Base-by-base conservation (phyloP, 192 early-diverging fungal genomes). In the Backusella parvicylindrica region DNA sequence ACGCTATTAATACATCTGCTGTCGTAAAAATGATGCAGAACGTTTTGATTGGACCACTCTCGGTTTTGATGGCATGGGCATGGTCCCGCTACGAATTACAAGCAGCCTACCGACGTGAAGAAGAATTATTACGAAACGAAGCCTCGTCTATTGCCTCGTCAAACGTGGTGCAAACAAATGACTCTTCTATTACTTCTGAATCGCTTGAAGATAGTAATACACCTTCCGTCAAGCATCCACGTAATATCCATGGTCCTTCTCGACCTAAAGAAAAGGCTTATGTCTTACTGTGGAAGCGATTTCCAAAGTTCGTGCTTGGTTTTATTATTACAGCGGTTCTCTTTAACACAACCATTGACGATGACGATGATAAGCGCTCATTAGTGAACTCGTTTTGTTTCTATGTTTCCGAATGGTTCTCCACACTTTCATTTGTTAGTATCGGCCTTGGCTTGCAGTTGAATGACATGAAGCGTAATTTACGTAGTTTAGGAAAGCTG, bases 11-110 rank as follows among this genome's bases (percentile, higher is more conserved):
- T 64, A 85, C 86, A 4, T 72, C 86, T 18, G 86, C 84, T 43
- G 86, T 87, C 7, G 84, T 85, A 56, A 87, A 85, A 64, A 85
- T 85, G 84, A 80, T 87, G 47, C 84, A 87, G 60, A 87, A 87
- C 41, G 81, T 87, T 1, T 71, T 87, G 32, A 87, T 87, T 70
- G 86, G 86, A 6, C 86, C 86, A 18, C 78, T 87, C 31, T 81
- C 81, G 28, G 84, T 87, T 16, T 75, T 83, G 13, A 77, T 87
- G 41, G 83, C 86, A 5, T 82, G 76, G 26, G 83, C 75, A 6
- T 87, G 86, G 86, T 76, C 80, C 18, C 69, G 76, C 16, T 81
- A 82, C 60, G 86, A 83, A 64, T 38, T 83, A 12, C 43, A 67
- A 38, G 47, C 63, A 11, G 71, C 75, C 15, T 38, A 78, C 38